Percentiles rank a stretch among this genome's conserved stretches.
Evolutionary conservation across 192 early-diverging fungal species (phyloP).

Genomic region (Coemansia sp.): DNA sequence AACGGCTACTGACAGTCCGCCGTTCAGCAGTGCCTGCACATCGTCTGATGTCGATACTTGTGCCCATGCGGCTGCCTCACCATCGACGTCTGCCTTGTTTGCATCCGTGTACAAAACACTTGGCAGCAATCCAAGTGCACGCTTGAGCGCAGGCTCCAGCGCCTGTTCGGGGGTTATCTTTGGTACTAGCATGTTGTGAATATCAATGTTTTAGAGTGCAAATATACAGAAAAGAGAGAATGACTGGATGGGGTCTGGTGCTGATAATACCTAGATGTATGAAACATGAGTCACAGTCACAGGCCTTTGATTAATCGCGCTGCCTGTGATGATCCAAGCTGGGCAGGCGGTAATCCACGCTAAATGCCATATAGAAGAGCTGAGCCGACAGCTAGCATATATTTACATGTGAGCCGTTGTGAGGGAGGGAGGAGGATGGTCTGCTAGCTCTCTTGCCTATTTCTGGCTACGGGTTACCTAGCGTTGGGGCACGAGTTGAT

Average conservation of each 20-base stretch:
- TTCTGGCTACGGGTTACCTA: background rate
- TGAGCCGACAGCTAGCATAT: background rate
- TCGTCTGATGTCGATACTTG: constrained; percentile 10
- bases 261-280: background rate
- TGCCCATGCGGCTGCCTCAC: constrained; percentile 20
- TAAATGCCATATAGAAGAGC: background rate
- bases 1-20: constrained; percentile 38
- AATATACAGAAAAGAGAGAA: background rate
- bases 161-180: constrained; percentile 21
- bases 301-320: background rate
- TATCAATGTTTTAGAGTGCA: background rate
- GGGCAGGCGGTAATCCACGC: background rate
- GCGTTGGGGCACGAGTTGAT: too few relatives aligned
- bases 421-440: too few relatives aligned
- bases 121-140: constrained; percentile 23
- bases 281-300: constrained; percentile 1
- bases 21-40: constrained; percentile 35
- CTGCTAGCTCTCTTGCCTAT: background rate
- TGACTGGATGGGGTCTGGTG: background rate
- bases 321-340: background rate
- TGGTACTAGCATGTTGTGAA: constrained; percentile 36
- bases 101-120: constrained; percentile 17
- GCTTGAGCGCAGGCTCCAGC: constrained; percentile 21
- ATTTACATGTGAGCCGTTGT: background rate
- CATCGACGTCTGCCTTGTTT: constrained; percentile 7